Evolutionary conservation across 176 grass and related monocot genomes (phyloP).

Genomic region (Urochloa ruziziensis): DNA sequence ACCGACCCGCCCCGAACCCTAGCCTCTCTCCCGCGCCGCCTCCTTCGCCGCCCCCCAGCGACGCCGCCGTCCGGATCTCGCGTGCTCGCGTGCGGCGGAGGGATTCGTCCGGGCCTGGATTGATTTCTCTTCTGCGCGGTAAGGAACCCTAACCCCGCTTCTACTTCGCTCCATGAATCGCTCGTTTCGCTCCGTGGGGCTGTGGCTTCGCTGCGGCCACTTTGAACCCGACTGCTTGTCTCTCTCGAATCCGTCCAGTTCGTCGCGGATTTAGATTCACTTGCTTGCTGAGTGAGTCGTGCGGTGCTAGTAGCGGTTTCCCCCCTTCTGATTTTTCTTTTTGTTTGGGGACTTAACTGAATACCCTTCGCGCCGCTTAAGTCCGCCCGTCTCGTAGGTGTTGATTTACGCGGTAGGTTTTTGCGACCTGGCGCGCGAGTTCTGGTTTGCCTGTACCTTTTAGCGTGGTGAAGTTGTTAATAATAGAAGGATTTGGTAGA

Average conservation of each 20-base stretch:
- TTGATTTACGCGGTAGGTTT: not conserved
- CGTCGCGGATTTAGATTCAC: not conserved
- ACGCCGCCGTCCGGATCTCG: not conserved
- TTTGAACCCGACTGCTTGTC: too few relatives aligned
- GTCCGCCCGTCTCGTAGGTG: not conserved
- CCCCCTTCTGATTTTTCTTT: not conserved
- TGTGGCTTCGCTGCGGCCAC: not conserved
- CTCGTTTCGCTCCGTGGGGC: not conserved
- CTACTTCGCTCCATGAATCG: not conserved
- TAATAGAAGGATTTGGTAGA: not conserved
- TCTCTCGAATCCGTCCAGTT: not conserved
- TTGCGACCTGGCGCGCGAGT: not conserved
- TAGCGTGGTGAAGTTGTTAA: not conserved
- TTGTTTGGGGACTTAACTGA: not conserved
- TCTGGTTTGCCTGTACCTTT: not conserved
- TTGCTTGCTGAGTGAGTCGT: not conserved
- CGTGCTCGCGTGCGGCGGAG: not conserved
- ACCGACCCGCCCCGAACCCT: not conserved
- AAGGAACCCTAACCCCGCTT: not conserved
- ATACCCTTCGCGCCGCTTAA: not conserved
- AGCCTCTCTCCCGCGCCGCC: not conserved
- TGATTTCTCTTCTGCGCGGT: not conserved
- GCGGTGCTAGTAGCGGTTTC: not conserved
- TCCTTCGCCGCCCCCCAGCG: not conserved
- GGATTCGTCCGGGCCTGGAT: conserved; percentile 13